Percentiles rank a stretch among this genome's conserved stretches.
Conservation (phyloP, 2,329 filamentous ascomycete species). For the Fusarium nelsonii region DNA sequence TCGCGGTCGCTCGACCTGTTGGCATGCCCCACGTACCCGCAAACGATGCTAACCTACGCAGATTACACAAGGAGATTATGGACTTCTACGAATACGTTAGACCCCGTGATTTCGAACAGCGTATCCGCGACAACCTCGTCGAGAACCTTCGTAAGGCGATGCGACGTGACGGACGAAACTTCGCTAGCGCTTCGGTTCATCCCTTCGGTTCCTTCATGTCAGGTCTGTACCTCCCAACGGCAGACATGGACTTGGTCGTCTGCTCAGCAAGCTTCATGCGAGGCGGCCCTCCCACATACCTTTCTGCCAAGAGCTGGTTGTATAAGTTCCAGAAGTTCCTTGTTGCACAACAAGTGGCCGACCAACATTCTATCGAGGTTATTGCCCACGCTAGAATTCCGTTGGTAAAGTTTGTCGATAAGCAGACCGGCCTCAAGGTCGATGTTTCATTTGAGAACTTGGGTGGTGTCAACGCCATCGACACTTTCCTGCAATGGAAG, state of each 20-base stretch:
- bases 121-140: conserved; percentile 79
- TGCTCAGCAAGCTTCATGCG: conserved; percentile 70
- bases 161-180: conserved; percentile 61
- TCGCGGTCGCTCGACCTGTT: too few relatives aligned
- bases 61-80: conserved; percentile 88
- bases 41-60: conserved; percentile 49
- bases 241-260: conserved; percentile 94
- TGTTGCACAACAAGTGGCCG: conserved; percentile 66
- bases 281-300: conserved; percentile 62
- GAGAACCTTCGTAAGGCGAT: conserved; percentile 73
- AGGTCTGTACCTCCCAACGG: conserved; percentile 76
- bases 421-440: conserved; percentile 80
- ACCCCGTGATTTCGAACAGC: conserved; percentile 81
- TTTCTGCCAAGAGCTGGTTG: conserved; percentile 67
- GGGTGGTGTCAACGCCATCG: conserved; percentile 82
- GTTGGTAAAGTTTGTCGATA: conserved; percentile 90
- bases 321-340: conserved; percentile 74
- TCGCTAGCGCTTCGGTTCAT: conserved; percentile 72
- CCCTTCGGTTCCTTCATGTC: conserved; percentile 96
- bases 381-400: conserved; percentile 86
- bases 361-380: conserved; percentile 70
- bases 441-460: conserved; percentile 96
- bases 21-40: not conserved
- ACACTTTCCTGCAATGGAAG: conserved; percentile 87
- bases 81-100: conserved; percentile 90